phyloP scores from a whole-genome alignment of 2,329 filamentous ascomycete genomes.

The Huntiella savannae region DNA sequence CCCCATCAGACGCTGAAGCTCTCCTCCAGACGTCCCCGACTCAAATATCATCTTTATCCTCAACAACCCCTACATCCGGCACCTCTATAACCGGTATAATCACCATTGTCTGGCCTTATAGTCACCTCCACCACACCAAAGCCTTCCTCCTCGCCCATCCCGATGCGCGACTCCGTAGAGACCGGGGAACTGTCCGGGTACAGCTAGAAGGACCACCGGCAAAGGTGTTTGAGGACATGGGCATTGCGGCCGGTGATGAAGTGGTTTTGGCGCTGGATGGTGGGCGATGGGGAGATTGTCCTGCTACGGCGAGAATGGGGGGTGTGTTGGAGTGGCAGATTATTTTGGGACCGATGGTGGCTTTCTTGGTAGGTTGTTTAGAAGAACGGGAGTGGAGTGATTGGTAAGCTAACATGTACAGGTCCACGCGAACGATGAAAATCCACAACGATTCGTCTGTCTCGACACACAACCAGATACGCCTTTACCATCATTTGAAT shows the following conservation, averaged over 20 bases:
- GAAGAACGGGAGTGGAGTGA: neutral
- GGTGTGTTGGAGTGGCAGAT: constrained; percentile 41
- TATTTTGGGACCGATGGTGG: constrained; percentile 31
- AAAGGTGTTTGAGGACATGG: constrained; percentile 44
- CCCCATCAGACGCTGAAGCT: constrained; percentile 10
- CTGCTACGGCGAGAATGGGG: constrained; percentile 26
- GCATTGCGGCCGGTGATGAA: constrained; percentile 61
- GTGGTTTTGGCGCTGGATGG: constrained; percentile 51
- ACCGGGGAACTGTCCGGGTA: constrained; percentile 63
- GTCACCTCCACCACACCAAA: constrained; percentile 51
- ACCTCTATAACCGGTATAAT: constrained; percentile 48
- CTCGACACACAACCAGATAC: constrained; percentile 23
- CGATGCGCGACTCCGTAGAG: constrained; percentile 60
- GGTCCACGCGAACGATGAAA: constrained; percentile 7
- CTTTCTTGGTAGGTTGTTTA: constrained; percentile 23
- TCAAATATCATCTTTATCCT: constrained; percentile 36
- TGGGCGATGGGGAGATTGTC: constrained; percentile 41
- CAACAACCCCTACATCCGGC: constrained; percentile 24
- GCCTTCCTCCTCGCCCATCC: constrained; percentile 69
- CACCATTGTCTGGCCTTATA: constrained; percentile 84
- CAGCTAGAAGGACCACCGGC: constrained; percentile 55
- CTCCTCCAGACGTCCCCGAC: constrained; percentile 20
- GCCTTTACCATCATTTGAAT: constrained; percentile 13
- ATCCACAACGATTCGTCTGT: constrained; percentile 26
- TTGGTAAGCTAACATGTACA: neutral